A percentile compares a stretch with the other conserved stretches of the same genome.
These are phyloP conservation scores for Serendipita indica DNA, from an alignment of 768 basidiomycete genomes.

Conservation along the genomic window DNA sequence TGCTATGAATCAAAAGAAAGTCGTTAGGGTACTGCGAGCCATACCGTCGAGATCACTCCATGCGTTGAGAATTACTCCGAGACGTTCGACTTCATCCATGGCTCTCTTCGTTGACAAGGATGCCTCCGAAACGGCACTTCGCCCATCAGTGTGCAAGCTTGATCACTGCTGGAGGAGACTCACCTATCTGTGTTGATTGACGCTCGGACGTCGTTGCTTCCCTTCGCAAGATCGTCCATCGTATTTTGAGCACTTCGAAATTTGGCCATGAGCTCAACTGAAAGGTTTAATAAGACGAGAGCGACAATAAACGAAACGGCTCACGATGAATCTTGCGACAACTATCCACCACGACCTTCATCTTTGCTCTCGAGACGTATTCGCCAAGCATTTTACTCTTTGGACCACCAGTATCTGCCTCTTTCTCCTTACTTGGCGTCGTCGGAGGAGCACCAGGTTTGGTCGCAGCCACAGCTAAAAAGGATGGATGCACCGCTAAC, in stretches of 20 bases:
- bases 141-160: neutral
- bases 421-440: neutral
- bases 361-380: conserved; percentile 64
- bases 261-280: neutral
- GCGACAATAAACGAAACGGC: neutral
- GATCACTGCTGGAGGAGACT: conserved; percentile 17
- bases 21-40: conserved; percentile 14
- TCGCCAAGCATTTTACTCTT: conserved; percentile 57
- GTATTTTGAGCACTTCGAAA: neutral
- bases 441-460: conserved; percentile 33
- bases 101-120: neutral
- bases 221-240: neutral
- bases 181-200: conserved; percentile 17
- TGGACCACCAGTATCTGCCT: conserved; percentile 31
- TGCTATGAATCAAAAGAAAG: neutral
- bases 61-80: neutral
- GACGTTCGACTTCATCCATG: neutral
- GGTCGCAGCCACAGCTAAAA: conserved; percentile 50
- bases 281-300: neutral
- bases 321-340: conserved; percentile 51
- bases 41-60: conserved; percentile 37
- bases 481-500: conserved; percentile 59
- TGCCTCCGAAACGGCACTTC: neutral
- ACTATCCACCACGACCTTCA: conserved; percentile 63
- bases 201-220: neutral